Conservation (phyloP, 805 yeast genomes). For the Isabelozyma gotoi region DNA sequence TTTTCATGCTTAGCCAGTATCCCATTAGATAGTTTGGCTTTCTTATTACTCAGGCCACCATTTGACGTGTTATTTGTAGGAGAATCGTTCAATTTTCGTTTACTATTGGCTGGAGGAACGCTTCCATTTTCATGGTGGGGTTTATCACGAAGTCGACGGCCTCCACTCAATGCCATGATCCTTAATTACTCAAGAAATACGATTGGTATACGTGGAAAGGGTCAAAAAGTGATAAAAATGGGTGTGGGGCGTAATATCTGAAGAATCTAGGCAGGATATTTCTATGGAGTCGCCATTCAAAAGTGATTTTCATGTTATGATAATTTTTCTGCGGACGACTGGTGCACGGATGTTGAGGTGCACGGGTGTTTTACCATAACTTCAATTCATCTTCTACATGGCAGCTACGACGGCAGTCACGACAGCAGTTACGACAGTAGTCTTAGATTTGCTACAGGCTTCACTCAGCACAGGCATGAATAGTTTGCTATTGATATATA, state of each 20-base stretch:
- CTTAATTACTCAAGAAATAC: constrained; percentile 1
- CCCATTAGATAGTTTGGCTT: constrained; percentile 16
- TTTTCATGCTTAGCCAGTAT: constrained; percentile 12
- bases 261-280: not conserved
- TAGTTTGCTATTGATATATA: not conserved
- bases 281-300: not conserved
- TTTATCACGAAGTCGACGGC: constrained; percentile 6
- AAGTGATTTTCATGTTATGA: not conserved
- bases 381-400: too few relatives aligned
- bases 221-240: not conserved
- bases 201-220: constrained; percentile 1
- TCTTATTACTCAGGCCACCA: constrained; percentile 9
- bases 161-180: constrained; percentile 7
- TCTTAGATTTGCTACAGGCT: too few relatives aligned
- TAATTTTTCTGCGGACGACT: not conserved
- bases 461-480: too few relatives aligned
- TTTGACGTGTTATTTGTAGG: not conserved
- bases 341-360: too few relatives aligned
- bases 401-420: not conserved
- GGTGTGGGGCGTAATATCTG: not conserved
- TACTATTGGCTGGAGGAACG: not conserved
- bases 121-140: constrained; percentile 5
- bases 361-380: not conserved
- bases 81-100: constrained; percentile 4
- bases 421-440: too few relatives aligned